phyloP scores from a whole-genome alignment of 2,329 filamentous ascomycete genomes.

The Fusarium odoratissimum region DNA sequence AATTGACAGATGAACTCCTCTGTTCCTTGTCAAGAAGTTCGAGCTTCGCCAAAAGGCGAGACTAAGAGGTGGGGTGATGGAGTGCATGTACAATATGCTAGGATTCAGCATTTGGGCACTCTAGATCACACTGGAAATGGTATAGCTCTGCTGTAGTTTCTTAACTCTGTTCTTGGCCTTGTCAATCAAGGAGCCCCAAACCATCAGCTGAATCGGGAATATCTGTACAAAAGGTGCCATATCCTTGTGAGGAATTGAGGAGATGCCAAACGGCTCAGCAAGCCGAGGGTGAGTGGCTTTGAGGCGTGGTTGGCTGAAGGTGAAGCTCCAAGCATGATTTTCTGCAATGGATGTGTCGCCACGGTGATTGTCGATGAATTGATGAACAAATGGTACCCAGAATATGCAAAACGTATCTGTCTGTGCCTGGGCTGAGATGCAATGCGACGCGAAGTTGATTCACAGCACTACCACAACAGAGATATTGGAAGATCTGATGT shows the following conservation, averaged over 20 bases:
- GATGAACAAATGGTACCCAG: slow-evolving; percentile 1
- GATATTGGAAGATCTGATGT: slow-evolving; percentile 23
- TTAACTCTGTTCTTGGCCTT: slow-evolving; percentile 18
- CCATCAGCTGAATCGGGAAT: slow-evolving; percentile 35
- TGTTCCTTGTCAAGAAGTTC: slow-evolving; percentile 24
- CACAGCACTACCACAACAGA: not conserved
- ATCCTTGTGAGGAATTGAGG: slow-evolving; percentile 28
- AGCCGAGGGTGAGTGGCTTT: slow-evolving; percentile 32
- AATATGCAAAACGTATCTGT: slow-evolving; percentile 15
- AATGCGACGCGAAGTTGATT: slow-evolving; percentile 22
- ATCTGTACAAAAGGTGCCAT: slow-evolving; percentile 24
- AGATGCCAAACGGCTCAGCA: slow-evolving; percentile 23
- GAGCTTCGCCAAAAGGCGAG: slow-evolving; percentile 22
- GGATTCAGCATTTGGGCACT: slow-evolving; percentile 42
- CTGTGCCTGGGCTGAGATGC: slow-evolving; percentile 33
- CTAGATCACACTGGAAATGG: slow-evolving; percentile 42
- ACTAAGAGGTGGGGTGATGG: slow-evolving; percentile 28
- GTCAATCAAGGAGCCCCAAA: slow-evolving; percentile 24
- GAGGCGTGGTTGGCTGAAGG: slow-evolving; percentile 33
- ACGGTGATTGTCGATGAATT: slow-evolving; percentile 9
- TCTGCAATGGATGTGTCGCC: slow-evolving; percentile 5
- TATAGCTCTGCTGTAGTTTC: slow-evolving; percentile 29
- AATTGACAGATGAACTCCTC: slow-evolving; percentile 25
- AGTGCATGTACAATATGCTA: slow-evolving; percentile 32
- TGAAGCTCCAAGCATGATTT: not conserved